A percentile compares a stretch with the other conserved stretches of the same genome.
phyloP scores from a whole-genome alignment of 306 rosid genomes.

The Spatholobus suberectus region DNA sequence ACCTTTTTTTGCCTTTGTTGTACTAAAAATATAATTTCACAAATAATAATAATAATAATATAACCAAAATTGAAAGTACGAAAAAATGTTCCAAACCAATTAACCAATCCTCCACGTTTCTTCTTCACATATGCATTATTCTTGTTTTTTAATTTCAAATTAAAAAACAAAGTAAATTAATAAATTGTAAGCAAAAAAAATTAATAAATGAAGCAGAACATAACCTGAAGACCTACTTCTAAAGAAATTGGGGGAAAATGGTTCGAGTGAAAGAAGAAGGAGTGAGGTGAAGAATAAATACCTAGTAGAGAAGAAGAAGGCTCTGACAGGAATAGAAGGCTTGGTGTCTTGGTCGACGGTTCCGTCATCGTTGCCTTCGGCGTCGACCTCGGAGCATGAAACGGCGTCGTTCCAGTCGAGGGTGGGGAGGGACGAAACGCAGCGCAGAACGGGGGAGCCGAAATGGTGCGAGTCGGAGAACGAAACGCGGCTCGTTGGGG shows the following conservation, averaged over 20 bases:
- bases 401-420: constrained; percentile 80
- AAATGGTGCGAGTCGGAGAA: constrained; percentile 28
- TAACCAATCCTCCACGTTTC: neutral
- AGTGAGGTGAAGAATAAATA: neutral
- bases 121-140: neutral
- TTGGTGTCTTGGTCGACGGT: constrained; percentile 54
- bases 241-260: neutral
- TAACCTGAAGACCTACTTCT: neutral
- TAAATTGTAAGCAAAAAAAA: neutral
- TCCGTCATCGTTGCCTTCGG: constrained; percentile 42
- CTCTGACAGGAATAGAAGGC: constrained; percentile 81
- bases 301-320: constrained; percentile 86
- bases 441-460: constrained; percentile 44
- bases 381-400: constrained; percentile 66
- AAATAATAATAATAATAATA: neutral
- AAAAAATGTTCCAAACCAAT: neutral
- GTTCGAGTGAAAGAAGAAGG: neutral
- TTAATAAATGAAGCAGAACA: neutral
- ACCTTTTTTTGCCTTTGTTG: neutral
- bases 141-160: neutral
- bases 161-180: too few relatives aligned
- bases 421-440: constrained; percentile 64
- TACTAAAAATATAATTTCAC: neutral
- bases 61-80: too few relatives aligned
- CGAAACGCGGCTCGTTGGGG: constrained; percentile 41